Conservation (phyloP, 2,329 filamentous ascomycete genomes). For the Penicillium capsulatum region DNA sequence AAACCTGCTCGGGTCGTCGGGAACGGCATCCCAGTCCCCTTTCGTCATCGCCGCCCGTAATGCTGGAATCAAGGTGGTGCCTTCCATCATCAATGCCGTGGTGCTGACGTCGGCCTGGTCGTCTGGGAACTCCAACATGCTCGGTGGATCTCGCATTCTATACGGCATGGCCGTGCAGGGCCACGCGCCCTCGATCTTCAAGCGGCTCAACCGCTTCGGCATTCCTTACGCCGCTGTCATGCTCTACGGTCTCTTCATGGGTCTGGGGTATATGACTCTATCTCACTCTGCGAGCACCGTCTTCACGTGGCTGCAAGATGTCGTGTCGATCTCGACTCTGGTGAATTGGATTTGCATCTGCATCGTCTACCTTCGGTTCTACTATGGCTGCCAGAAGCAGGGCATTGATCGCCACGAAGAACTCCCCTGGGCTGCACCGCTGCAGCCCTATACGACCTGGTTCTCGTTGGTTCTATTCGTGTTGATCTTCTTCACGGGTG, state of each 20-base stretch:
- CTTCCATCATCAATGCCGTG: slow-evolving; percentile 22
- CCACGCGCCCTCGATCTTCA: slow-evolving; percentile 36
- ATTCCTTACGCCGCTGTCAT: slow-evolving; percentile 56
- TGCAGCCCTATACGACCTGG: slow-evolving; percentile 60
- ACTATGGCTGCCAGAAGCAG: slow-evolving; percentile 42
- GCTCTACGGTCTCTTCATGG: slow-evolving; percentile 52
- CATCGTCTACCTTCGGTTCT: slow-evolving; percentile 52
- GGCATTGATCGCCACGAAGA: slow-evolving; percentile 31
- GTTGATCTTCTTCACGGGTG: slow-evolving; percentile 64
- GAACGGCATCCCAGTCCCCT: slow-evolving; percentile 43
- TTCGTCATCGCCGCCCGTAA: slow-evolving; percentile 45
- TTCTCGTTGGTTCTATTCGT: slow-evolving; percentile 52
- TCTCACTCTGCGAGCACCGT: slow-evolving; percentile 52
- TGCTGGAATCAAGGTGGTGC: slow-evolving; percentile 35
- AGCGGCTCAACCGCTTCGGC: slow-evolving; percentile 42
- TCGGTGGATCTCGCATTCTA: slow-evolving; percentile 35
- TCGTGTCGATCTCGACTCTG: slow-evolving; percentile 41
- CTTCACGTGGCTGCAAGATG: slow-evolving; percentile 65
- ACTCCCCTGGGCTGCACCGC: slow-evolving; percentile 48
- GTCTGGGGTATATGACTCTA: slow-evolving; percentile 62
- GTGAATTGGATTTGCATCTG: slow-evolving; percentile 60
- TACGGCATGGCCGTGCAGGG: slow-evolving; percentile 38
- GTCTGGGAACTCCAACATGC: slow-evolving; percentile 41
- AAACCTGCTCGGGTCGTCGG: slow-evolving; percentile 44
- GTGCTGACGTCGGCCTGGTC: slow-evolving; percentile 35